phyloP scores from a whole-genome alignment of 2,329 filamentous ascomycete genomes.

The Rhynchosporium agropyri region DNA sequence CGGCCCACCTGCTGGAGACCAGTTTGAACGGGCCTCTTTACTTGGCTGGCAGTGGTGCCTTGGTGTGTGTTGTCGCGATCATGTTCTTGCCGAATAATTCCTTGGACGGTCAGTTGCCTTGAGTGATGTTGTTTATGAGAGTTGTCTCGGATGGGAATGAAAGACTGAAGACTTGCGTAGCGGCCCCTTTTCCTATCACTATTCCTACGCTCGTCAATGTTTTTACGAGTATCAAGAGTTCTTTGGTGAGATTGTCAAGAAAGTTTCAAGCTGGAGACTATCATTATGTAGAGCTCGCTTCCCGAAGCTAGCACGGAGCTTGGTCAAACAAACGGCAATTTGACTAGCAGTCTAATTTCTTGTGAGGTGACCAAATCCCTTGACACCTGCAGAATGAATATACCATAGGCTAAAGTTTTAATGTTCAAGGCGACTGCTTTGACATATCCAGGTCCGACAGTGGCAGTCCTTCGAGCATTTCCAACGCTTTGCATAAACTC shows the following conservation, averaged over 20 bases:
- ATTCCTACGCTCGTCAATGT: background rate
- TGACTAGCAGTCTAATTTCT: too few relatives aligned
- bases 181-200: background rate
- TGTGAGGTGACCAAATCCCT: too few relatives aligned
- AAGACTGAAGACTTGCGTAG: background rate
- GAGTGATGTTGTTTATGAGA: background rate
- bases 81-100: conserved; percentile 47
- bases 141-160: background rate
- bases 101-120: conserved; percentile 20
- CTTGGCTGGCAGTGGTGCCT: conserved; percentile 56
- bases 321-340: too few relatives aligned
- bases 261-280: background rate
- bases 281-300: too few relatives aligned
- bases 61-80: conserved; percentile 56
- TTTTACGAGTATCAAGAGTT: background rate
- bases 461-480: background rate
- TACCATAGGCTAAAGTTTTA: too few relatives aligned
- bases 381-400: too few relatives aligned
- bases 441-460: background rate
- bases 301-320: too few relatives aligned
- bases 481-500: background rate
- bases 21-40: conserved; percentile 56
- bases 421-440: background rate
- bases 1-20: conserved; percentile 48
- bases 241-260: background rate